A percentile compares a stretch with the other conserved stretches of the same genome.
phyloP scores from a whole-genome alignment of 192 early-diverging fungal species.

The Chytriomyces sp. region DNA sequence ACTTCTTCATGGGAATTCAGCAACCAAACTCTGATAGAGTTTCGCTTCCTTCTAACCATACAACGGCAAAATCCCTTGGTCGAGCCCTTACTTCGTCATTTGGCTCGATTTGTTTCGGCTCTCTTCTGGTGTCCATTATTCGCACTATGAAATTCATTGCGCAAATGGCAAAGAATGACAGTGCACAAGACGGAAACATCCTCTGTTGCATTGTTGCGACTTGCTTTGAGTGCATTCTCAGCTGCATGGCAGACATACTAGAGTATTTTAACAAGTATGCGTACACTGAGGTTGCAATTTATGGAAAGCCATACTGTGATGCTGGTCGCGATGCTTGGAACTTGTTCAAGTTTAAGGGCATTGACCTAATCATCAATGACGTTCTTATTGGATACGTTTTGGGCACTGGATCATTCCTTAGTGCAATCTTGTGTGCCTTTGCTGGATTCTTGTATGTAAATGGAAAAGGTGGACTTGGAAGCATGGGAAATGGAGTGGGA shows the following conservation, averaged over 20 bases:
- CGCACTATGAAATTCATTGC: conserved; percentile 74
- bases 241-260: conserved; percentile 75
- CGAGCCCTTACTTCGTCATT: conserved; percentile 80
- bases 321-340: conserved; percentile 79
- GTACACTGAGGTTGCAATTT: conserved; percentile 80
- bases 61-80: conserved; percentile 64
- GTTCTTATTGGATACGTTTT: conserved; percentile 85
- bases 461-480: conserved; percentile 12
- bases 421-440: conserved; percentile 62
- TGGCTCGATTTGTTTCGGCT: conserved; percentile 82
- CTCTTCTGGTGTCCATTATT: conserved; percentile 55
- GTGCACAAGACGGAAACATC: conserved; percentile 50
- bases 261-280: conserved; percentile 81
- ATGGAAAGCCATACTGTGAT: conserved; percentile 55
- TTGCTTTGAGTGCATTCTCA: conserved; percentile 77
- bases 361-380: conserved; percentile 77
- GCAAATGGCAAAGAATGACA: conserved; percentile 39
- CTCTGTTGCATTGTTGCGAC: conserved; percentile 60
- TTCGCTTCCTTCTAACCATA: conserved; percentile 55
- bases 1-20: conserved; percentile 69
- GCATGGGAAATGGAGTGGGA: background rate
- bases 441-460: conserved; percentile 53
- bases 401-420: conserved; percentile 69
- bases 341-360: conserved; percentile 65
- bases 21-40: conserved; percentile 55